These are phyloP conservation scores for Podaxis pistillaris DNA, from an alignment of 768 basidiomycete species.

Conservation along the genomic window DNA sequence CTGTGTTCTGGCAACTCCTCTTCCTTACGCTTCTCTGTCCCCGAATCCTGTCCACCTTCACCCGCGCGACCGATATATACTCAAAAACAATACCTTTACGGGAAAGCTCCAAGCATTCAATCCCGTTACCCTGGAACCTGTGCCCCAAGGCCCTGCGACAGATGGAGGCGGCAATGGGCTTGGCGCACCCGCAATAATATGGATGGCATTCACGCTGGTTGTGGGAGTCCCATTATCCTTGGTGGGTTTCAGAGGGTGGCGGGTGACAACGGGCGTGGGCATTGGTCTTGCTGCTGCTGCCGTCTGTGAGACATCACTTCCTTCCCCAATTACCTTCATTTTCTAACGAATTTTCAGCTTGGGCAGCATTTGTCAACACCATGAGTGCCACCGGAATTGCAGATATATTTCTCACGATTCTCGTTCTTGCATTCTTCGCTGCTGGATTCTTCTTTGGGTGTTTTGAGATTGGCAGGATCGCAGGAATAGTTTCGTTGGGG, in stretches of 20 bases:
- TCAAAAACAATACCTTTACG: conserved; percentile 26
- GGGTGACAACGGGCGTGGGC: conserved; percentile 53
- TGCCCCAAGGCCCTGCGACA: conserved; percentile 54
- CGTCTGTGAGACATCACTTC: conserved; percentile 33
- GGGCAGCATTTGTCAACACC: conserved; percentile 63
- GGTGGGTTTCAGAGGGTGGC: conserved; percentile 56
- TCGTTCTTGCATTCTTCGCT: conserved; percentile 48
- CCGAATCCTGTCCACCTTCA: neutral
- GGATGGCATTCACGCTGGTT: conserved; percentile 53
- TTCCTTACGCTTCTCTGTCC: neutral
- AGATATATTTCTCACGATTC: conserved; percentile 48
- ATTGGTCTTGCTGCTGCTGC: conserved; percentile 51
- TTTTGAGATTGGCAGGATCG: conserved; percentile 48
- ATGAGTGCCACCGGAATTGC: conserved; percentile 45
- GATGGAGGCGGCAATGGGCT: conserved; percentile 57
- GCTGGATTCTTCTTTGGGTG: conserved; percentile 52
- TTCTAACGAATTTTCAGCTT: conserved; percentile 37
- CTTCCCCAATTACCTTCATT: neutral
- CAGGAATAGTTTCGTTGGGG: conserved; percentile 45
- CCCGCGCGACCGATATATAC: conserved; percentile 7
- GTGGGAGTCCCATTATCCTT: conserved; percentile 54
- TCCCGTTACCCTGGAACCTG: conserved; percentile 35
- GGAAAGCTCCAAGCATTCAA: conserved; percentile 47
- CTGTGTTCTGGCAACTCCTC: conserved; percentile 1
- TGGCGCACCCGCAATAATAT: conserved; percentile 48